Conservation (phyloP, 306 rosid species). For the Cyclanthera cordifolia region DNA sequence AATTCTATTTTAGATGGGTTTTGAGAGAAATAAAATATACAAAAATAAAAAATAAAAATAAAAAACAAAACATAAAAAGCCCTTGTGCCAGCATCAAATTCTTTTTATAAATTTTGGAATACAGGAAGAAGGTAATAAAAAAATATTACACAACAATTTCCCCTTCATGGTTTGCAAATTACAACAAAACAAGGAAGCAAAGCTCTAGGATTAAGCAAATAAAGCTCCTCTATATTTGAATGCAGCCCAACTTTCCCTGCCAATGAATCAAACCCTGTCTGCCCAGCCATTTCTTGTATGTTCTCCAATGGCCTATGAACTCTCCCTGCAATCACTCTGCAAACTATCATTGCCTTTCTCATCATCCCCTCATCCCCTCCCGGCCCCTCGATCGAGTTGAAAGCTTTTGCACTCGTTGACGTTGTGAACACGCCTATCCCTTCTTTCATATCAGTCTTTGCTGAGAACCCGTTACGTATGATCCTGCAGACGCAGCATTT, state of each 20-base stretch:
- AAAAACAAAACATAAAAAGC: no score
- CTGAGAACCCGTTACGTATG: constrained; percentile 67
- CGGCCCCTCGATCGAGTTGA: constrained; percentile 39
- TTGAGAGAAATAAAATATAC: no score
- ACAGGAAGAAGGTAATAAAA: not conserved
- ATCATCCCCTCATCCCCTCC: constrained; percentile 33
- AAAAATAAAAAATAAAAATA: no score
- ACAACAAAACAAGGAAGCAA: constrained; percentile 92
- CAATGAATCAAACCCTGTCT: constrained; percentile 77
- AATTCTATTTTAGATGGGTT: no score
- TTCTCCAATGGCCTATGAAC: constrained; percentile 81
- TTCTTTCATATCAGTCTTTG: constrained; percentile 65
- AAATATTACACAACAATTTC: not conserved
- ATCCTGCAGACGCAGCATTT: constrained; percentile 78
- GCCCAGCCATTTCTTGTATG: constrained; percentile 66
- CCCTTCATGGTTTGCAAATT: constrained; percentile 62
- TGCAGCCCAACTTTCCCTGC: constrained; percentile 79
- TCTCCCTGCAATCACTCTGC: constrained; percentile 82
- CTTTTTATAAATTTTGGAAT: not conserved
- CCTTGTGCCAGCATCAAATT: no score
- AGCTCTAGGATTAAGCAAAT: constrained; percentile 74
- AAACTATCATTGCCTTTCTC: constrained; percentile 62
- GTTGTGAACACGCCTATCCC: constrained; percentile 88
- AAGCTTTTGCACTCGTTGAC: constrained; percentile 85
- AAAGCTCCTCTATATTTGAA: constrained; percentile 83